These are phyloP conservation scores for Aspergillus panamensis DNA, from an alignment of 495 filamentous ascomycete species.

Conservation along the genomic window DNA sequence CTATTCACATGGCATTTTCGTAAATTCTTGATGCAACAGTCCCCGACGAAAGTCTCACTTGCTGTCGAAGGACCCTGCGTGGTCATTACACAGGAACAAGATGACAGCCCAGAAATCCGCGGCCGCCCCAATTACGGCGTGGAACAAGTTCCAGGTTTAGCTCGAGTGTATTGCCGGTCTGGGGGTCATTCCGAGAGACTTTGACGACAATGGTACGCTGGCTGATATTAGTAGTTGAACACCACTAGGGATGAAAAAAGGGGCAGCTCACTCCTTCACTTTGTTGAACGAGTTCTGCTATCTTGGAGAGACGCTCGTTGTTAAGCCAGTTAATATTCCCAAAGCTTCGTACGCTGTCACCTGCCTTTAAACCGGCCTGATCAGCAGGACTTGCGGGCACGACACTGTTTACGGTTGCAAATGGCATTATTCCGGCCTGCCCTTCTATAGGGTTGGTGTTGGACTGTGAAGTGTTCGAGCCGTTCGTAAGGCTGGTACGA, in stretches of 20 bases:
- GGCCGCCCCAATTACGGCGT: slow-evolving; percentile 77
- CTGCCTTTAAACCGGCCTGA: slow-evolving; percentile 73
- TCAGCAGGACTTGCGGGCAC: slow-evolving; percentile 76
- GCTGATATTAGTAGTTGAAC: not conserved
- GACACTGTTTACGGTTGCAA: slow-evolving; percentile 88
- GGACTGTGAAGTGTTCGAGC: slow-evolving; percentile 15
- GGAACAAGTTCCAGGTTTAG: slow-evolving; percentile 69
- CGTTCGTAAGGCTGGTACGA: slow-evolving; percentile 31
- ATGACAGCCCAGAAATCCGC: slow-evolving; percentile 85
- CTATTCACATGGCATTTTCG: not conserved
- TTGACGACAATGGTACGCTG: slow-evolving; percentile 66
- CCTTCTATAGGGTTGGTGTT: slow-evolving; percentile 27
- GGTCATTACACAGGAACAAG: slow-evolving; percentile 61
- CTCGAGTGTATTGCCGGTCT: slow-evolving; percentile 45
- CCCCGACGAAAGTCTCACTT: not conserved
- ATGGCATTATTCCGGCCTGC: slow-evolving; percentile 61
- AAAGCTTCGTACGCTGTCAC: slow-evolving; percentile 82
- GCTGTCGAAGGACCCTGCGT: not conserved
- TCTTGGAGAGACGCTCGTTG: slow-evolving; percentile 78
- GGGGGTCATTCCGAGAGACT: slow-evolving; percentile 52
- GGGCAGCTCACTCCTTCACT: slow-evolving; percentile 79
- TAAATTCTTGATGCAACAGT: not conserved
- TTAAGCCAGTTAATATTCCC: slow-evolving; percentile 77
- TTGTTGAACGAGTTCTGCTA: slow-evolving; percentile 77
- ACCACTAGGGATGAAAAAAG: not conserved